phyloP scores from a whole-genome alignment of 805 yeast genomes.

The Ogataea paraovalis region DNA sequence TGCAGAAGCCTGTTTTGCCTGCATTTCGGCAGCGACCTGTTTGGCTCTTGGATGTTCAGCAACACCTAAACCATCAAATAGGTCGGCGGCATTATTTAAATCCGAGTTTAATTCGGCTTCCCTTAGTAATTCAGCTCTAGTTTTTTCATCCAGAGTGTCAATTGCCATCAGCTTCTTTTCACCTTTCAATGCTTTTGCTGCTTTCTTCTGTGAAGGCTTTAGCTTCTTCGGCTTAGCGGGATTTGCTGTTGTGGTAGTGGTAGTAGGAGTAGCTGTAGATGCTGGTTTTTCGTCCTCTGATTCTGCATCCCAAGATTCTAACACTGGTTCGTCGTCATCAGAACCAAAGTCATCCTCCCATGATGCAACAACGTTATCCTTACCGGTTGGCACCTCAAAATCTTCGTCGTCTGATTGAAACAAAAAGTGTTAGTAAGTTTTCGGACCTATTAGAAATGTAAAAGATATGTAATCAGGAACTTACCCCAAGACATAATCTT shows the following conservation, averaged over 20 bases:
- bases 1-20: constrained; percentile 39
- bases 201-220: constrained; percentile 18
- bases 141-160: constrained; percentile 66
- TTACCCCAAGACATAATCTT: constrained; percentile 26
- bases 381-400: constrained; percentile 59
- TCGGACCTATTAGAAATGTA: not conserved
- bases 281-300: constrained; percentile 59
- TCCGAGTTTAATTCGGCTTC: constrained; percentile 83
- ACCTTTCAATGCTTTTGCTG: constrained; percentile 38
- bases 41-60: constrained; percentile 54
- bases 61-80: constrained; percentile 71
- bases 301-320: constrained; percentile 87
- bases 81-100: constrained; percentile 86
- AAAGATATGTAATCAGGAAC: constrained; percentile 3
- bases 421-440: constrained; percentile 1
- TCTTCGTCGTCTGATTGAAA: constrained; percentile 76
- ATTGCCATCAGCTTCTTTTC: constrained; percentile 47
- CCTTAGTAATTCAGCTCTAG: constrained; percentile 70
- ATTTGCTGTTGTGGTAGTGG: constrained; percentile 5
- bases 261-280: constrained; percentile 23
- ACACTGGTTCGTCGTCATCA: constrained; percentile 70
- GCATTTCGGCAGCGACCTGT: constrained; percentile 37
- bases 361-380: constrained; percentile 50
- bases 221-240: not conserved
- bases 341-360: constrained; percentile 69